phyloP scores from a whole-genome alignment of 83 land plant species.

The Larix sibirica region DNA sequence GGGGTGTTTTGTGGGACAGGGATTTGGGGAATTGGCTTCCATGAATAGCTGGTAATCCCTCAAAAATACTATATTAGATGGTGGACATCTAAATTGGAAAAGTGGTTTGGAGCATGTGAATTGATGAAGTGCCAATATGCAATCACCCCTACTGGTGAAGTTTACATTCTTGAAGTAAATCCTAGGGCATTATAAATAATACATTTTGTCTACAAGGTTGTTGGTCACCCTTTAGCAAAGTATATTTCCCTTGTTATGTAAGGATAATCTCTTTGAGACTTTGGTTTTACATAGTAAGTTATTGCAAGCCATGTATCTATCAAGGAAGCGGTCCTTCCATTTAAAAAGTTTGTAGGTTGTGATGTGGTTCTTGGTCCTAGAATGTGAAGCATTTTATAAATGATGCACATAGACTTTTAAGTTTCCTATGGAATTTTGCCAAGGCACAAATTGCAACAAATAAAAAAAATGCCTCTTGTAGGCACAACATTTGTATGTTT shows the following conservation, averaged over 20 bases:
- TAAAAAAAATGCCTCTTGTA: conserved; percentile 71
- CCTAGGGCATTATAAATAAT: conserved; percentile 98
- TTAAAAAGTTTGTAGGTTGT: conserved; percentile 97
- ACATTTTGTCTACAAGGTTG: conserved; percentile 97
- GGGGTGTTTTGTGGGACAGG: too few relatives aligned
- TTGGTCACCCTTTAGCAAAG: conserved; percentile 97
- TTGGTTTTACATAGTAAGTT: conserved; percentile 77
- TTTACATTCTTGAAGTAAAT: conserved; percentile 94
- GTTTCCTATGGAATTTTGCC: conserved; percentile 84
- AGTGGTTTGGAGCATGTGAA: conserved; percentile 74
- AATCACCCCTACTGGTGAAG: conserved; percentile 73
- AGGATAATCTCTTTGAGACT: conserved; percentile 68
- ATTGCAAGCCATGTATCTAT: conserved; percentile 90
- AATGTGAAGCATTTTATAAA: conserved; percentile 98
- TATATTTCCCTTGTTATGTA: conserved; percentile 98
- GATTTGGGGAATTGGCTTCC: conserved; percentile 96
- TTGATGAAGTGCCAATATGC: conserved; percentile 99
- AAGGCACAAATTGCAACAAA: conserved; percentile 97
- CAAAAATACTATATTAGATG: conserved; percentile 21
- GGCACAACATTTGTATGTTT: conserved; percentile 95
- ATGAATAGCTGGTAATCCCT: conserved; percentile 20
- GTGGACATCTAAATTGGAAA: conserved; percentile 86
- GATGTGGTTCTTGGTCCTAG: conserved; percentile 95
- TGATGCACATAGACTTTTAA: conserved; percentile 87
- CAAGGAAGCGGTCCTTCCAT: conserved; percentile 97